Evolutionary conservation across 2,329 filamentous ascomycete species (phyloP).

Genomic region (Pseudocercospora ulei): DNA sequence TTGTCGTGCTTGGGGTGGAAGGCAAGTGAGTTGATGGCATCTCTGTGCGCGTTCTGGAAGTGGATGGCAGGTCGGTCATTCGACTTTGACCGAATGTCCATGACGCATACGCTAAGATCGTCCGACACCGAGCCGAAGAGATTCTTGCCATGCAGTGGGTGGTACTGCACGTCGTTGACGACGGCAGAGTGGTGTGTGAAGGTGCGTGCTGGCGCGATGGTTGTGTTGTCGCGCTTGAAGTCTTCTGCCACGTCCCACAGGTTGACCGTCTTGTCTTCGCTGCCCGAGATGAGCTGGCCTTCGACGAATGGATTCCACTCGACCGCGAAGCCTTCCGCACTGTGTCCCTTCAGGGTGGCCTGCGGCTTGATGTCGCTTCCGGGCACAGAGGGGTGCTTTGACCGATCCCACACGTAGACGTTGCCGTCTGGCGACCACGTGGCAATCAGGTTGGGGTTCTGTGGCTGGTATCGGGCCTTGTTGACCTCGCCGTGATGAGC

Average conservation of each 20-base stretch:
- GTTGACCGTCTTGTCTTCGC: constrained; percentile 81
- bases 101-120: constrained; percentile 82
- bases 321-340: constrained; percentile 79
- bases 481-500: constrained; percentile 95
- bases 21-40: constrained; percentile 90
- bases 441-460: constrained; percentile 93
- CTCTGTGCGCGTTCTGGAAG: constrained; percentile 67
- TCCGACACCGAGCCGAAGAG: constrained; percentile 92
- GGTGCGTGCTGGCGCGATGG: constrained; percentile 59
- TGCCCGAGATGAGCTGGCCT: constrained; percentile 78
- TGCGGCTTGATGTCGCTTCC: constrained; percentile 59
- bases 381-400: constrained; percentile 76
- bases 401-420: constrained; percentile 89
- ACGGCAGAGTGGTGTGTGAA: constrained; percentile 84
- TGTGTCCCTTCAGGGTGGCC: constrained; percentile 75
- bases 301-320: constrained; percentile 80
- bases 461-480: constrained; percentile 94
- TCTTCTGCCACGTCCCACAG: constrained; percentile 77
- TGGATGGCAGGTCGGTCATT: constrained; percentile 46
- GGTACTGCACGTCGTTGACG: constrained; percentile 95
- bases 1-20: constrained; percentile 91
- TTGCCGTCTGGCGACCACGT: constrained; percentile 81
- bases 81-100: constrained; percentile 66
- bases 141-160: constrained; percentile 65
- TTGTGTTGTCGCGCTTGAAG: constrained; percentile 59